Base-by-base conservation (phyloP, 2,329 filamentous ascomycete species). In the Parascedosporium putredinis region DNA sequence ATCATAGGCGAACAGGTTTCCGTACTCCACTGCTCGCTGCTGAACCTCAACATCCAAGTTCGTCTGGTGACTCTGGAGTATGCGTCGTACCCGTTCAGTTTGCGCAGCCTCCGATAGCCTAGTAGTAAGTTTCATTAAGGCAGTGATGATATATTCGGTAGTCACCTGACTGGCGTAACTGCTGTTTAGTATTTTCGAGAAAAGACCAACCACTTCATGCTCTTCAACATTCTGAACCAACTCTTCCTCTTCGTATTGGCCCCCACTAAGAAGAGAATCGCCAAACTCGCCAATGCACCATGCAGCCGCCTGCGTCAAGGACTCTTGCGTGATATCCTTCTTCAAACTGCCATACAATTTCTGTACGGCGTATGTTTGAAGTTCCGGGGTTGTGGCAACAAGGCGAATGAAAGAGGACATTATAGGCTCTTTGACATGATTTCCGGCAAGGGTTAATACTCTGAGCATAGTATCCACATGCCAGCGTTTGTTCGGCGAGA, bases 281-380 rank as follows among this genome's bases (percentile, higher is more conserved):
- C 88, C 91, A 61, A 90, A 98, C 69, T 98, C 93, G 61, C 94
- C 93, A 64, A 98, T 95, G 49, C 93, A 94, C 93, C 93, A 98
- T 5, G 93, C 85, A 33, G 88, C 93, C 46, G 91, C 89, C 54
- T 97, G 78, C 7, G 89, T 96, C 55, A 98, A 71, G 55, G 89
- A 94, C 67, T 98, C 94, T 64, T 98, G 93, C 2, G 91, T 96
- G 58, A 98, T 96, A 59, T 98, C 93, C 56, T 95, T 93, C 65
- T 93, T 95, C 50, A 98, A 71, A 53, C 86, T 86, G 18, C 83
- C 75, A 64, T 96, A 98, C 5, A 98, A 74, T 66, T 97, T 98
- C 62, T 96, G 93, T 4, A 91, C 91, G 1, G 89, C 90, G 62
- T 98, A 98, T 1, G 90, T 95, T 66, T 98, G 93, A 34, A 97